Base-by-base conservation (phyloP, 352 stramenopile genomes). In the Phytophthora tentaculata region DNA sequence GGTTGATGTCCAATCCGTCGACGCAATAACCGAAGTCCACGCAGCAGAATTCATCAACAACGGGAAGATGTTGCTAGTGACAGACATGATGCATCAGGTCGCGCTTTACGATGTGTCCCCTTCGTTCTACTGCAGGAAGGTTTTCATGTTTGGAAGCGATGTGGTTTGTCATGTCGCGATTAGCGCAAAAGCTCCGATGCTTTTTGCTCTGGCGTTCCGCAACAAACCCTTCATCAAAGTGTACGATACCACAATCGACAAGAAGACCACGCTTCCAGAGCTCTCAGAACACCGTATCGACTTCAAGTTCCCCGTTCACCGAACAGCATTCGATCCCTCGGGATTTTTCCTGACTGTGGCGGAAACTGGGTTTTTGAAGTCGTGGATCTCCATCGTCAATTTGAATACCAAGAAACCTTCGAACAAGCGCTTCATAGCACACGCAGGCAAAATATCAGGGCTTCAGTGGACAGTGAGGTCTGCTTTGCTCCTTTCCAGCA, bases 321-420 rank as follows among this genome's bases (percentile, higher is more conserved):
- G 76, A 24, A 23, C 57, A 9, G 68, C 81, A 5, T 79, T 92
- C 26, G 78, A 90, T 52, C 20, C 32, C 5, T 53, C 45, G 1
- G 79, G 80, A 3, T 77, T 76, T 48, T 77, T 64, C 22, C 55
- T 89, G 16, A 79, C 77, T 2, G 67, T 77, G 0, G 79, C 80
- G 14, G 80, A 90, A 62, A 66, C 57, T 1, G 71, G 68, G 23
- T 80, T 72, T 24, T 71, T 90, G 39, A 89, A 90, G 39, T 65
- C 77, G 3, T 90, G 79, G 79, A 62, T 92, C 51, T 81, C 74
- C 17, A 73, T 92, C 54, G 43, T 81, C 45, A 79, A 76, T 47
- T 43, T 81, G 12, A 44, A 58, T 29, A 70, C 61, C 2, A 67
- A 35, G 54, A 64, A 43, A 4, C 12, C 32, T 23, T 70, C 63